Percentiles rank a stretch among this genome's conserved stretches.
Conservation (phyloP, 106 monocot genomes). For the Gastrodia elata region DNA sequence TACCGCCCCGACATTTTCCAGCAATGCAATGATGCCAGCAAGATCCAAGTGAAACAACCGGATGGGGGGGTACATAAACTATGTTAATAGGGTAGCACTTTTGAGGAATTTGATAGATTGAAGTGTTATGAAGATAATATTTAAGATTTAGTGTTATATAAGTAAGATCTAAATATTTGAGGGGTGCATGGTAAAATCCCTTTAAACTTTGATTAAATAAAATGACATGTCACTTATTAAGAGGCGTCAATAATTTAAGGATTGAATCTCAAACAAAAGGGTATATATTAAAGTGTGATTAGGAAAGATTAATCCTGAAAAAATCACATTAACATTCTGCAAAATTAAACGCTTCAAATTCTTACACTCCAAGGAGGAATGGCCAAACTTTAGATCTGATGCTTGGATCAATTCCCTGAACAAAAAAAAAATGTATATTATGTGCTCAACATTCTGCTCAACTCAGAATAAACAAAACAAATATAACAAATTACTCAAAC, state of each 20-base stretch:
- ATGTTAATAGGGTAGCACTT: too few relatives aligned
- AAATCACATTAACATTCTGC: background rate
- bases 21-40: too few relatives aligned
- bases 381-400: conserved; percentile 91
- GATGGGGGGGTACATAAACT: too few relatives aligned
- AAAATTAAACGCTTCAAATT: conserved; percentile 9
- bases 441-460: background rate
- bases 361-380: conserved; percentile 95
- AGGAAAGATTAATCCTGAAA: background rate
- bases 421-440: background rate
- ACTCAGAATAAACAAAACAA: conserved; percentile 1
- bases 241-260: background rate
- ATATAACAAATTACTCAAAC: background rate
- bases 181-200: too few relatives aligned
- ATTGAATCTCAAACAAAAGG: background rate
- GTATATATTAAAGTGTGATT: background rate
- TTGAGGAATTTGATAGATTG: too few relatives aligned
- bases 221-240: background rate
- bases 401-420: conserved; percentile 81
- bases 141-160: too few relatives aligned
- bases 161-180: too few relatives aligned
- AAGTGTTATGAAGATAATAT: too few relatives aligned
- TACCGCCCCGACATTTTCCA: too few relatives aligned
- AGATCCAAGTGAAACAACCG: too few relatives aligned
- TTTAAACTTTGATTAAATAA: background rate